Conservation (phyloP, 495 filamentous ascomycete genomes). For the Lindgomyces ingoldianus region DNA sequence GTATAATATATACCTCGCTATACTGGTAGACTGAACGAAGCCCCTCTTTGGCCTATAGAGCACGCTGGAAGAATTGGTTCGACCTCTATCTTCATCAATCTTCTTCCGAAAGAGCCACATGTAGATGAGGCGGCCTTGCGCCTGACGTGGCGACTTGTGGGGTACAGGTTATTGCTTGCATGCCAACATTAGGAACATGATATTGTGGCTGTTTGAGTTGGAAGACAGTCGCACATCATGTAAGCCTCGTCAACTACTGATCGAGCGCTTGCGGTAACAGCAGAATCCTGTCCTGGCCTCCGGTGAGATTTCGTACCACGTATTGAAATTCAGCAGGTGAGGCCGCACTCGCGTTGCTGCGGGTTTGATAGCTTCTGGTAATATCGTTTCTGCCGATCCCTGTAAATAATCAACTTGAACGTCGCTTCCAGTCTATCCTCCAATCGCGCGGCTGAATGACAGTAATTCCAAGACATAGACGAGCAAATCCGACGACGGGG, state of each 20-base stretch:
- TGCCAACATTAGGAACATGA: neutral
- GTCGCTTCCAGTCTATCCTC: slow-evolving; percentile 14
- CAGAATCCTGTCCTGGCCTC: slow-evolving; percentile 9
- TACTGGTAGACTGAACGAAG: slow-evolving; percentile 22
- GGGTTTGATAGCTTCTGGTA: slow-evolving; percentile 17
- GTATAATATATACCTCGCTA: slow-evolving; percentile 22
- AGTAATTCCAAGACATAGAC: neutral
- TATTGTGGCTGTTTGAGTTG: neutral
- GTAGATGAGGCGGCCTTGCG: slow-evolving; percentile 6
- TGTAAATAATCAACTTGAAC: neutral
- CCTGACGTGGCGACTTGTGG: slow-evolving; percentile 6
- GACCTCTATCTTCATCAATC: slow-evolving; percentile 18
- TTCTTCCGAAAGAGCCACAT: neutral
- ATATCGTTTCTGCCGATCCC: slow-evolving; percentile 32
- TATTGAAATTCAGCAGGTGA: neutral
- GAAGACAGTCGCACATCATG: neutral
- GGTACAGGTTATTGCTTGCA: neutral
- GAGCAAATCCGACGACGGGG: neutral
- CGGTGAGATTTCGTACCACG: slow-evolving; percentile 14
- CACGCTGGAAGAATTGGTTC: slow-evolving; percentile 8
- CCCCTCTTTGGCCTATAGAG: slow-evolving; percentile 26
- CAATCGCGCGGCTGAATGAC: neutral
- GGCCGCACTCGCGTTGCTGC: slow-evolving; percentile 13
- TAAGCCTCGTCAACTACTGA: neutral
- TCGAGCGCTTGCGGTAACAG: slow-evolving; percentile 8